phyloP scores from a whole-genome alignment of 768 basidiomycete species.

The Psilocybe sp. region DNA sequence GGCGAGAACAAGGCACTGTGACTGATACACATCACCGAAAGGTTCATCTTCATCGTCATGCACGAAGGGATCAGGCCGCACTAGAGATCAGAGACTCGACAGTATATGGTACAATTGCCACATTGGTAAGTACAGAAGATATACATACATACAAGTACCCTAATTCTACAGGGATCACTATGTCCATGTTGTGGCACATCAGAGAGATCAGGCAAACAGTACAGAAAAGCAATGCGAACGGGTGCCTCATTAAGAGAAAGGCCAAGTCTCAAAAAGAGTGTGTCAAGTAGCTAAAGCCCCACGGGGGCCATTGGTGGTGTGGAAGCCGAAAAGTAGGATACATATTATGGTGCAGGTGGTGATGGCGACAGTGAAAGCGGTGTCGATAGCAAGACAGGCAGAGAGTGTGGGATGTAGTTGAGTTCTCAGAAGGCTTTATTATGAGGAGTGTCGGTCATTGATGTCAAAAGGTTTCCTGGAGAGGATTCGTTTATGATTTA shows the following conservation, averaged over 20 bases:
- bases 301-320: not conserved
- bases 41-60: no score
- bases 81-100: no score
- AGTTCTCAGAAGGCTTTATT: no score
- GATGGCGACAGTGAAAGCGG: no score
- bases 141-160: no score
- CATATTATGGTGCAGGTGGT: not conserved
- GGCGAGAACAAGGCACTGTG: no score
- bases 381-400: not conserved
- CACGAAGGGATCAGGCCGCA: no score
- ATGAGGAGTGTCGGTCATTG: slow-evolving; percentile 15
- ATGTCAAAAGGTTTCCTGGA: slow-evolving; percentile 17
- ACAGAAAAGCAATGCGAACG: slow-evolving; percentile 1
- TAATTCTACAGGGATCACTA: no score
- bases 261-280: slow-evolving; percentile 9
- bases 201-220: not conserved
- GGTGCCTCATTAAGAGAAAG: slow-evolving; percentile 20
- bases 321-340: not conserved
- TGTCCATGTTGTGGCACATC: no score
- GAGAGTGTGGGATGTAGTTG: not conserved
- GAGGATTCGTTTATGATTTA: not conserved
- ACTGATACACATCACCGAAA: no score
- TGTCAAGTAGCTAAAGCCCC: slow-evolving; percentile 8
- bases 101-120: no score
- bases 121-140: no score